Evolutionary conservation across 2,329 filamentous ascomycete genomes (phyloP).

Genomic region (Thielaviopsis ethacetica): DNA sequence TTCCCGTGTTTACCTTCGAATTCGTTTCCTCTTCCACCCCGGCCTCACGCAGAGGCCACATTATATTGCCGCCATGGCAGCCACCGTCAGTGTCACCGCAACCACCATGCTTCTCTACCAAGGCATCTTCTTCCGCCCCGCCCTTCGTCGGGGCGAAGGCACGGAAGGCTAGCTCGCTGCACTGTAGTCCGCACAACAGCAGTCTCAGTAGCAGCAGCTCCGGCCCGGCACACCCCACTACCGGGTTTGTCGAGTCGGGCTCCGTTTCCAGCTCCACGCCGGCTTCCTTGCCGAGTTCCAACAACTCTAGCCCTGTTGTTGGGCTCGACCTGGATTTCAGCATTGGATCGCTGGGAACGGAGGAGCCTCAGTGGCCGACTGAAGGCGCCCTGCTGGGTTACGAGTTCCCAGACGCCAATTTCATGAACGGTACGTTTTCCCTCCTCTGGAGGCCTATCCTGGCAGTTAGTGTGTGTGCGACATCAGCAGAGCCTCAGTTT

Average conservation of each 20-base stretch:
- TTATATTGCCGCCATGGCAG: constrained; percentile 6
- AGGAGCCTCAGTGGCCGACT: constrained; percentile 1
- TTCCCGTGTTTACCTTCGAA: constrained; percentile 11
- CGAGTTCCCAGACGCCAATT: background rate
- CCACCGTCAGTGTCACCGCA: background rate
- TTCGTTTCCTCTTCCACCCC: background rate
- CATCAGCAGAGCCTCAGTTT: background rate
- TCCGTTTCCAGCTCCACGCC: background rate
- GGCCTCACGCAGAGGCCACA: constrained; percentile 10
- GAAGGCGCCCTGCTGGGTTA: background rate
- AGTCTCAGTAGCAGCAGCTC: background rate
- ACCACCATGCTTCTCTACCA: background rate
- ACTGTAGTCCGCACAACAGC: background rate
- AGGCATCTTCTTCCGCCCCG: constrained; percentile 2
- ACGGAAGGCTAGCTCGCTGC: background rate
- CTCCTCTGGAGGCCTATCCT: no score
- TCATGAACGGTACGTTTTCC: constrained; percentile 6
- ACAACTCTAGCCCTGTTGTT: constrained; percentile 8
- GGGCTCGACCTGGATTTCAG: constrained; percentile 4
- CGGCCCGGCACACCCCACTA: no score
- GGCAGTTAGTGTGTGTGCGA: background rate
- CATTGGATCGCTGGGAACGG: background rate
- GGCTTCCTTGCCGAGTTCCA: background rate
- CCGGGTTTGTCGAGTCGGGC: background rate
- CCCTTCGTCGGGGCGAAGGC: background rate